A percentile compares a stretch with the other conserved stretches of the same genome.
Conservation (phyloP, 176 grass and related monocot genomes). For the Ampelocalamus luodianensis region DNA sequence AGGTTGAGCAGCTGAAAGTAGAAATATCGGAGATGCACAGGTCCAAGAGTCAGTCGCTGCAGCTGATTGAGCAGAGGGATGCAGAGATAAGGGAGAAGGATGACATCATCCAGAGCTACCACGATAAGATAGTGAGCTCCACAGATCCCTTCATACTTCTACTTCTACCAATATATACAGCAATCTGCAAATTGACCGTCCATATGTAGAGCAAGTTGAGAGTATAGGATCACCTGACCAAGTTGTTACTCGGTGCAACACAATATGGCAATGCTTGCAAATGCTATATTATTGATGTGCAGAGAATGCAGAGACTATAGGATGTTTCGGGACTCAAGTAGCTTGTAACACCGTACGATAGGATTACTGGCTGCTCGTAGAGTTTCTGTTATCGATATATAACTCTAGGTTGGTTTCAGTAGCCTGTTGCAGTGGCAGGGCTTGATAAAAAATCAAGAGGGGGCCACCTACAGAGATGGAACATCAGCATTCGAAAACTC, state of each 20-base stretch:
- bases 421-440: not conserved
- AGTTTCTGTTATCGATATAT: not conserved
- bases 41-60: constrained; percentile 75
- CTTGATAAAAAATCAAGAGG: not conserved
- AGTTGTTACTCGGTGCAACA: not conserved
- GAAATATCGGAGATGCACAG: constrained; percentile 75
- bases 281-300: not conserved
- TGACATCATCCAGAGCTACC: constrained; percentile 78
- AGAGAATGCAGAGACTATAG: not conserved
- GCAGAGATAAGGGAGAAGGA: constrained; percentile 82
- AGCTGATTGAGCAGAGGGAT: constrained; percentile 87
- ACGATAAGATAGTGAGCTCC: constrained; percentile 84
- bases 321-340: not conserved
- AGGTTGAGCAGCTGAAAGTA: constrained; percentile 69
- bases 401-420: not conserved
- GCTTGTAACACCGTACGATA: not conserved
- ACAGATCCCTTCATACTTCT: not conserved
- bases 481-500: not conserved
- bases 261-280: not conserved
- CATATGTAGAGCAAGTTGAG: not conserved
- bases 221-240: constrained; percentile 1
- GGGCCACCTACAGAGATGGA: not conserved
- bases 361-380: not conserved
- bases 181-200: not conserved
- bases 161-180: constrained; percentile 16